Conservation (phyloP, 1,284 basidiomycete genomes). For the Puccinia polysora region DNA sequence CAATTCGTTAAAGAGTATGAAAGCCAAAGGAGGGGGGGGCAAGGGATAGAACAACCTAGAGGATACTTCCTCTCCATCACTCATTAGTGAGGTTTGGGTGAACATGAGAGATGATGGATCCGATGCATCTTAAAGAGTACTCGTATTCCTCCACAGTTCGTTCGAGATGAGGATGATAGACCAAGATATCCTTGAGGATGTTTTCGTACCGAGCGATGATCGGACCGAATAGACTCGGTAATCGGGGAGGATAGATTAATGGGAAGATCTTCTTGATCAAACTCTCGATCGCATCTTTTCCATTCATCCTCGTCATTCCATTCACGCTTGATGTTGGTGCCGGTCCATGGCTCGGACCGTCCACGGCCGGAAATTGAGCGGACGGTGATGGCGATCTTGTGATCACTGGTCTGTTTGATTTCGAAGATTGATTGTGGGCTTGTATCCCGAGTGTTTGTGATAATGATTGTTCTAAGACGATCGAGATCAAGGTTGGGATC, state of each 20-base stretch:
- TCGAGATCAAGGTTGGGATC: not conserved
- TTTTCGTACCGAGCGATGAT: constrained; percentile 12
- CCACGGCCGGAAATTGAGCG: too few relatives aligned
- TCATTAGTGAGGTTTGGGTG: too few relatives aligned
- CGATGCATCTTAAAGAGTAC: constrained; percentile 7
- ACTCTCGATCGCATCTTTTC: constrained; percentile 18
- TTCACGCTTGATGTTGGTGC: too few relatives aligned
- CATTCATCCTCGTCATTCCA: not conserved
- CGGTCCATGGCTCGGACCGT: too few relatives aligned
- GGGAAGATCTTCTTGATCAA: constrained; percentile 16
- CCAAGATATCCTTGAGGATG: constrained; percentile 1
- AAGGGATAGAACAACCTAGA: too few relatives aligned
- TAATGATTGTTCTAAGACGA: constrained; percentile 6
- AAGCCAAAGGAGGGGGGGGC: too few relatives aligned
- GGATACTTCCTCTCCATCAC: too few relatives aligned
- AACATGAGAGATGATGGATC: not conserved
- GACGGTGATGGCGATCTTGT: too few relatives aligned
- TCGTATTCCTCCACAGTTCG: constrained; percentile 1
- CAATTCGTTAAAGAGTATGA: too few relatives aligned
- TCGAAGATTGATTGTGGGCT: not conserved
- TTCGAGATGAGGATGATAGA: not conserved
- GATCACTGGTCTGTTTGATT: too few relatives aligned
- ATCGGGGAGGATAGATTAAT: constrained; percentile 11
- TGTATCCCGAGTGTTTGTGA: not conserved
- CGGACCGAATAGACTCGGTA: constrained; percentile 4